Conservation (phyloP, 2,329 filamentous ascomycete genomes). For the Neurospora crassa region DNA sequence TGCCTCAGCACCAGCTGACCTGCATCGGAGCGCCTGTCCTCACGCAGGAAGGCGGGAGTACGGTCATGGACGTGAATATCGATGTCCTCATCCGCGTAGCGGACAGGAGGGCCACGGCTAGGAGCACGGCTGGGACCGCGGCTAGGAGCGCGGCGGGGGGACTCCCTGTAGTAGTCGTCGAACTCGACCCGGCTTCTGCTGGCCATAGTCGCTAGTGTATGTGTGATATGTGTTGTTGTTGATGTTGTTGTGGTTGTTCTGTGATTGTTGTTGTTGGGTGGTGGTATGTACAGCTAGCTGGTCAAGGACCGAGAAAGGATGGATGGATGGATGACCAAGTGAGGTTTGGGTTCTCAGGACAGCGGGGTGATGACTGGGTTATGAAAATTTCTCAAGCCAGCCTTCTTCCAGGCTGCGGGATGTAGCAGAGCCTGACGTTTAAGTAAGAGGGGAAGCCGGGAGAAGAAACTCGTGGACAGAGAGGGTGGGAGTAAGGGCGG, state of each 20-base stretch:
- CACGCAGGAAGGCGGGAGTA: slow-evolving; percentile 41
- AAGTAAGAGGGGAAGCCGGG: background rate
- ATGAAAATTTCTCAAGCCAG: background rate
- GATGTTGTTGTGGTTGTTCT: slow-evolving; percentile 1
- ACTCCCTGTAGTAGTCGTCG: slow-evolving; percentile 33
- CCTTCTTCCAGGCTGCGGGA: background rate
- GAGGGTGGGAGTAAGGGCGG: background rate
- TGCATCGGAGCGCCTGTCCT: slow-evolving; percentile 39
- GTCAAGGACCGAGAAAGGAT: background rate
- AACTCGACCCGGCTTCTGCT: slow-evolving; percentile 28
- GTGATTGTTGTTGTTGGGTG: slow-evolving; percentile 2
- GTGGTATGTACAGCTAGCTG: background rate
- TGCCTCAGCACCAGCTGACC: slow-evolving; percentile 45
- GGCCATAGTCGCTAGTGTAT: slow-evolving; percentile 16
- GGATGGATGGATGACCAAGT: background rate
- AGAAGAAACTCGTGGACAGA: background rate
- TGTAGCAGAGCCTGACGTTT: background rate
- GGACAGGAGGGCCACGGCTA: slow-evolving; percentile 16
- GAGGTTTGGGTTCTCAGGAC: background rate
- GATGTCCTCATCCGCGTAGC: slow-evolving; percentile 17
- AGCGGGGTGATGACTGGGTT: background rate
- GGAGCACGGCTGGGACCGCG: slow-evolving; percentile 4
- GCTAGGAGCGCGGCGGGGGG: slow-evolving; percentile 9
- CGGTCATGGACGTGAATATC: slow-evolving; percentile 28
- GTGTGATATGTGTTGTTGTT: background rate